These are phyloP conservation scores for Phyllosticta citriasiana DNA, from an alignment of 2,329 filamentous ascomycete genomes.

Conservation along the genomic window DNA sequence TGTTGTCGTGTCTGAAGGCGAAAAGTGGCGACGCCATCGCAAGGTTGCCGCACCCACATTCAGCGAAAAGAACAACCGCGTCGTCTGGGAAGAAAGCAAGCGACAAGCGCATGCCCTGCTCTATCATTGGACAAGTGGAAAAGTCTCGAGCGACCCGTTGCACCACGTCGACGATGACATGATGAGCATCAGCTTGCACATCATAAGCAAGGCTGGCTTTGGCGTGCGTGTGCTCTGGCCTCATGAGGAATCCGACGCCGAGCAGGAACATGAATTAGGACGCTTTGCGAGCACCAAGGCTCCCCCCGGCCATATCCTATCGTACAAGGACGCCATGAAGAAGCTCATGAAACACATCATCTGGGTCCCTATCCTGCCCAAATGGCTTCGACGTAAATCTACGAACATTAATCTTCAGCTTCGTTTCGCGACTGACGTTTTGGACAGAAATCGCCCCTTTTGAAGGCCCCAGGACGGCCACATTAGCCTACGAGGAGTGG, in stretches of 20 bases:
- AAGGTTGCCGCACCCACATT: conserved; percentile 63
- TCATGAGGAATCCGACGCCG: conserved; percentile 43
- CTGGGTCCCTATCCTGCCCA: conserved; percentile 49
- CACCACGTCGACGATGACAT: conserved; percentile 51
- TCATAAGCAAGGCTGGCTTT: conserved; percentile 63
- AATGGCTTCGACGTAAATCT: conserved; percentile 43
- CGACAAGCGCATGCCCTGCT: conserved; percentile 43
- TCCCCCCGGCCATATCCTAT: conserved; percentile 41
- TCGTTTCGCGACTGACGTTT: neutral
- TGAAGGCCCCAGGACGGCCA: conserved; percentile 8
- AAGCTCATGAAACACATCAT: conserved; percentile 54
- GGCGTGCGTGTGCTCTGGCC: conserved; percentile 49
- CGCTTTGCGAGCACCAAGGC: conserved; percentile 23
- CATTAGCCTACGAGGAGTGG: conserved; percentile 42
- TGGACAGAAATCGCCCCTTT: conserved; percentile 3
- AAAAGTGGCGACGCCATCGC: conserved; percentile 61
- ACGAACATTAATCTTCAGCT: neutral
- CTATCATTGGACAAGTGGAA: conserved; percentile 22
- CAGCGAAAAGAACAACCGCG: conserved; percentile 62
- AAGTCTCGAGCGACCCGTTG: conserved; percentile 34
- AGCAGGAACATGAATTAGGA: conserved; percentile 17
- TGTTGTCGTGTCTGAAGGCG: conserved; percentile 59
- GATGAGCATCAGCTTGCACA: conserved; percentile 51
- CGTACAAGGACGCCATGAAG: conserved; percentile 54
- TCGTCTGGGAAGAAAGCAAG: conserved; percentile 55